Evolutionary conservation across 352 stramenopile genomes (phyloP), one percentile per base, ranked within the genome.

Genomic region (Globisporangium cystogenes): DNA sequence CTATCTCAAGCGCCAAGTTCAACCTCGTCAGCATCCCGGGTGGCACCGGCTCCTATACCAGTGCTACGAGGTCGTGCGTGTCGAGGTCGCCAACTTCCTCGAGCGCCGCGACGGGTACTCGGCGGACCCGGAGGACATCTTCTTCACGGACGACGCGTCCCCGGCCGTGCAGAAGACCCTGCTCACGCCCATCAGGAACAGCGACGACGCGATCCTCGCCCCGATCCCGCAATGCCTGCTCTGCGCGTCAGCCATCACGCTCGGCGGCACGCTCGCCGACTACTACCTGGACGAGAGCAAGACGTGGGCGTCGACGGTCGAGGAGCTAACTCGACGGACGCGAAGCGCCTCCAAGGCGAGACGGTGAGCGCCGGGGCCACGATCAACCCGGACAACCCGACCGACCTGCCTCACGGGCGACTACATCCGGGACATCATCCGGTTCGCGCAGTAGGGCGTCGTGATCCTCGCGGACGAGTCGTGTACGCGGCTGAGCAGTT

Each of bases 321-420:
- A 84, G 37, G 95, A 99, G 68, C 70, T 99, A 23, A 73, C 92
- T 57, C 79, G 87, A 82, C 99, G 10, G 62, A 87, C 7, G 75
- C 98, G 53, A 94, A 93, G 15, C 82, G 82, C 39, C 66, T 68
- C 15, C 71, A 93, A 8, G 93, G 95, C 42, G 96, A 98, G 65
- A 94, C 85, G 14, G 87, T 98, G 33, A 87, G 95, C 48, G 90
- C 80, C 4, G 76, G 99, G 23, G 96, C 98, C n/a, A 76, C 99
- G 21, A 99, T 99, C 78, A 99, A 99, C 79, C 97, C 97, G 26
- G 97, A 97, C 54, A 99, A 99, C 76, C 97, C 97, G 1, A 99
- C 97, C 16, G 97, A 60, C 69, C 96, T 98, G 59, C 52, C 59
- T 92, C 29, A 76, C 80, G 59, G 53, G 62, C 15, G 68, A 96